Percentiles rank a stretch among this genome's conserved stretches.
phyloP scores from a whole-genome alignment of 305 asterid genomes.

The Fraxinus latifolia region DNA sequence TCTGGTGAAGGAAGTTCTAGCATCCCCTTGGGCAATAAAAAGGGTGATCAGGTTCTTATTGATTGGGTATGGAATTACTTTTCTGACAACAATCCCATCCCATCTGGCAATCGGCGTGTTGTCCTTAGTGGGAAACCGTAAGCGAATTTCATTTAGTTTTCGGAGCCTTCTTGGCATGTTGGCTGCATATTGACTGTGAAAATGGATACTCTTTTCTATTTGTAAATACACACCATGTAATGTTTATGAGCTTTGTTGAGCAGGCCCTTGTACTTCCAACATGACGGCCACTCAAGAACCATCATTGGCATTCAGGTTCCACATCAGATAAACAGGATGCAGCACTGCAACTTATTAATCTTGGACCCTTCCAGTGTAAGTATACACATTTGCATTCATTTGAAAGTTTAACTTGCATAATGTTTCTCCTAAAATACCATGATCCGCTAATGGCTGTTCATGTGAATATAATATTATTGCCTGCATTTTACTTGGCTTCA shows the following conservation, averaged over 20 bases:
- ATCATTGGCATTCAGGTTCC: constrained; percentile 82
- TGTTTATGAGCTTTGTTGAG: constrained; percentile 26
- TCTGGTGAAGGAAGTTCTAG: constrained; percentile 25
- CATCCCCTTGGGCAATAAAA: constrained; percentile 29
- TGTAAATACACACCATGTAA: constrained; percentile 5
- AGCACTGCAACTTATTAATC: constrained; percentile 59
- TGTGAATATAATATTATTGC: not conserved
- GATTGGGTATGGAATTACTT: constrained; percentile 94
- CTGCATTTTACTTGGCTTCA: not conserved
- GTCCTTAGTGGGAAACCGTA: constrained; percentile 70
- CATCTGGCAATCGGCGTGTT: constrained; percentile 41
- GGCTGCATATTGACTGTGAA: not conserved
- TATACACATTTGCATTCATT: constrained; percentile 17
- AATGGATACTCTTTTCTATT: not conserved
- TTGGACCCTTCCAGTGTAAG: constrained; percentile 86
- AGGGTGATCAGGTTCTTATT: constrained; percentile 55
- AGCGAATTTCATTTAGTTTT: constrained; percentile 31
- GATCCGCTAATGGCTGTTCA: not conserved
- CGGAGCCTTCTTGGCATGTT: not conserved
- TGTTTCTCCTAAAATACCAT: constrained; percentile 4
- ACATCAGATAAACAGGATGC: constrained; percentile 48
- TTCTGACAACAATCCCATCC: constrained; percentile 37
- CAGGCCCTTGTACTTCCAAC: constrained; percentile 95
- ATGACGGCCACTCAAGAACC: constrained; percentile 93
- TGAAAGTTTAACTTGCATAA: constrained; percentile 6